phyloP scores from a whole-genome alignment of 352 stramenopile species.

The Globisporangium solare region DNA sequence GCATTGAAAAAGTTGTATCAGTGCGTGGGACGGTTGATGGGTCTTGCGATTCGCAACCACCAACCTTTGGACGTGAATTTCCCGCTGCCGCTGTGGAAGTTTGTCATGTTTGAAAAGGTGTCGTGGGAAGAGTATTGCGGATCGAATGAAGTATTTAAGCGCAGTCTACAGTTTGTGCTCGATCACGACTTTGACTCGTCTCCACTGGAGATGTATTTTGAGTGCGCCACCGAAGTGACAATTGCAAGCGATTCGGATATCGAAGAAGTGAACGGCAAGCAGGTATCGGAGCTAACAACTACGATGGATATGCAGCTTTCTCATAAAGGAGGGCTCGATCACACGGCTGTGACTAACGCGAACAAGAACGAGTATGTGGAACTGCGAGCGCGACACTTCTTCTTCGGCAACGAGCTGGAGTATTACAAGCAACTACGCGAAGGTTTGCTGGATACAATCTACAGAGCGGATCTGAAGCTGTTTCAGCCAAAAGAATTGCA shows the following conservation, averaged over 20 bases:
- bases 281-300: slow-evolving; percentile 4
- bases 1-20: slow-evolving; percentile 58
- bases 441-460: slow-evolving; percentile 56
- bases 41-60: slow-evolving; percentile 67
- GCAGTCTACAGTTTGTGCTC: slow-evolving; percentile 57
- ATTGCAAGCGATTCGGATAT: slow-evolving; percentile 20
- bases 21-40: slow-evolving; percentile 54
- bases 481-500: slow-evolving; percentile 56
- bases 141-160: slow-evolving; percentile 47
- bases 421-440: slow-evolving; percentile 62
- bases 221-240: slow-evolving; percentile 46
- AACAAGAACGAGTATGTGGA: slow-evolving; percentile 70
- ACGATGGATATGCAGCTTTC: slow-evolving; percentile 65
- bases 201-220: slow-evolving; percentile 62
- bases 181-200: slow-evolving; percentile 59
- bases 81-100: slow-evolving; percentile 66
- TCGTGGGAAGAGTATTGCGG: slow-evolving; percentile 62
- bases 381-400: slow-evolving; percentile 52
- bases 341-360: slow-evolving; percentile 47
- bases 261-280: slow-evolving; percentile 10
- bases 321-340: slow-evolving; percentile 18
- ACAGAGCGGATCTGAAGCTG: slow-evolving; percentile 43
- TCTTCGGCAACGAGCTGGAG: slow-evolving; percentile 51
- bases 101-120: slow-evolving; percentile 41
- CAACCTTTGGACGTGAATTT: slow-evolving; percentile 56